phyloP scores from a whole-genome alignment of 495 filamentous ascomycete species.

The Podospora sp. region DNA sequence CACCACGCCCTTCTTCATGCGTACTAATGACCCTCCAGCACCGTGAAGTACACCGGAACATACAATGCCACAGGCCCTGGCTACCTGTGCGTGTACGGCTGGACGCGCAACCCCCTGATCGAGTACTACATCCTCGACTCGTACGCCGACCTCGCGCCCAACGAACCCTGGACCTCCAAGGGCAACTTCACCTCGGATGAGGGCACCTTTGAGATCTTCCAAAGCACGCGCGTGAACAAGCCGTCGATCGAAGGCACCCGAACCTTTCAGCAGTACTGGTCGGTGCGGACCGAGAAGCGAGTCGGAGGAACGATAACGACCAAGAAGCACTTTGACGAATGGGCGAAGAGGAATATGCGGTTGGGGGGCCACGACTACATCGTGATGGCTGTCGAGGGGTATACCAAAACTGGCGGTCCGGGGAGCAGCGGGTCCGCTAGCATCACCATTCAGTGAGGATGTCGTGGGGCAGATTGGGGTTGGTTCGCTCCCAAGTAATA shows the following conservation, averaged over 20 bases:
- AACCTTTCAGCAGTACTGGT: slow-evolving; percentile 68
- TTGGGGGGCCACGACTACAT: slow-evolving; percentile 59
- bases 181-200: slow-evolving; percentile 59
- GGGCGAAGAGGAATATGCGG: slow-evolving; percentile 51
- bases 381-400: slow-evolving; percentile 62
- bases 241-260: slow-evolving; percentile 61
- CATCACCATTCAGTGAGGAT: slow-evolving; percentile 16
- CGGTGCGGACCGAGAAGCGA: slow-evolving; percentile 57
- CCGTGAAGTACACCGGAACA: slow-evolving; percentile 56
- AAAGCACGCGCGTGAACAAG: slow-evolving; percentile 57
- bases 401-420: slow-evolving; percentile 36
- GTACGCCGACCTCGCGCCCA: slow-evolving; percentile 59
- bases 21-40: slow-evolving; percentile 31
- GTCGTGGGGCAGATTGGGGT: neutral
- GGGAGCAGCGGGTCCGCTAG: slow-evolving; percentile 24
- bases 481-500: too few relatives aligned
- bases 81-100: slow-evolving; percentile 66
- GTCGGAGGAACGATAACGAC: slow-evolving; percentile 53
- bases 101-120: slow-evolving; percentile 64
- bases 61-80: slow-evolving; percentile 61
- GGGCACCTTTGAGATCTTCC: slow-evolving; percentile 59
- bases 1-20: too few relatives aligned
- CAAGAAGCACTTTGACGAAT: slow-evolving; percentile 62
- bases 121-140: slow-evolving; percentile 69
- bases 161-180: slow-evolving; percentile 51